phyloP scores from a whole-genome alignment of 1,284 basidiomycete species.

The Melanopsichium pennsylvanicum region DNA sequence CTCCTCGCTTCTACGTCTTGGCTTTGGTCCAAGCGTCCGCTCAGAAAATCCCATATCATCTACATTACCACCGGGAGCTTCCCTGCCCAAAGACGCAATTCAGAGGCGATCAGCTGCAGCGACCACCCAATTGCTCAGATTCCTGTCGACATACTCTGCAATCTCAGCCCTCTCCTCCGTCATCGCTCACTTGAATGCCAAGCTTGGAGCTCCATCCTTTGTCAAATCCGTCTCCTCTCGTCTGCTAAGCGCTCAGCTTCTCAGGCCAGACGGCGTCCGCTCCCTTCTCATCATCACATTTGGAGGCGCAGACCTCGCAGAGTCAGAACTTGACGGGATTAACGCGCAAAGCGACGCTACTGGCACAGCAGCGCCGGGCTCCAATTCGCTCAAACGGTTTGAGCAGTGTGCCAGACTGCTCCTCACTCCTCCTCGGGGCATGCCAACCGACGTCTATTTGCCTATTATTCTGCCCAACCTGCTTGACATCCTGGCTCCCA shows the following conservation, averaged over 20 bases:
- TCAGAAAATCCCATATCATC: background rate
- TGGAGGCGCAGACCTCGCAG: slow-evolving; percentile 32
- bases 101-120: slow-evolving; percentile 27
- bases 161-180: slow-evolving; percentile 44
- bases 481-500: slow-evolving; percentile 44
- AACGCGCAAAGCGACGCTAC: slow-evolving; percentile 22
- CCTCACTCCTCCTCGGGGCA: slow-evolving; percentile 46
- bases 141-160: slow-evolving; percentile 37
- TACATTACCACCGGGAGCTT: background rate
- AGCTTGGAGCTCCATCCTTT: slow-evolving; percentile 35
- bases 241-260: slow-evolving; percentile 55
- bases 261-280: slow-evolving; percentile 59
- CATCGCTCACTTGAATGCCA: slow-evolving; percentile 24
- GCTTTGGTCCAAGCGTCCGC: slow-evolving; percentile 26
- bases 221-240: slow-evolving; percentile 43
- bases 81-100: slow-evolving; percentile 15
- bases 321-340: slow-evolving; percentile 25
- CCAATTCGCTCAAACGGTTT: slow-evolving; percentile 35
- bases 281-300: slow-evolving; percentile 53
- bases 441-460: slow-evolving; percentile 36
- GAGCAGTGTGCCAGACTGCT: slow-evolving; percentile 42
- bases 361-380: slow-evolving; percentile 25
- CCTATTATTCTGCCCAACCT: slow-evolving; percentile 38
- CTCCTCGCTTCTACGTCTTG: slow-evolving; percentile 31
- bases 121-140: slow-evolving; percentile 23